Evolutionary conservation across 805 yeast genomes (phyloP).

Genomic region (Brettanomyces anomalus): DNA sequence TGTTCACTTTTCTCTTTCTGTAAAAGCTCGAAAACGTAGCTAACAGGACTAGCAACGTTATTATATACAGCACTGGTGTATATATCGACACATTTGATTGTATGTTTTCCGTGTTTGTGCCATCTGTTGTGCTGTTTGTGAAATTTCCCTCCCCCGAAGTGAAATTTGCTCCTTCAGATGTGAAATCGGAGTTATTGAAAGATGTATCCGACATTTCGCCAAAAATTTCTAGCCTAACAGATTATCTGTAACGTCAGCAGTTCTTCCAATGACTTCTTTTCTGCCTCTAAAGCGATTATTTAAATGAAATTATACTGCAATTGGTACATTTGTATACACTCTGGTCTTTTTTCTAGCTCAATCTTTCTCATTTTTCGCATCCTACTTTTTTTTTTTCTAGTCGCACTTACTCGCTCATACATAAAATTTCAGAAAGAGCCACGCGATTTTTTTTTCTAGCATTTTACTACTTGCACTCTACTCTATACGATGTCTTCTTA

Average conservation of each 20-base stretch:
- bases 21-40: constrained; percentile 62
- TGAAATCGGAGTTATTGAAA: not conserved
- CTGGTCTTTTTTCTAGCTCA: constrained; percentile 2
- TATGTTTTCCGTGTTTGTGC: not conserved
- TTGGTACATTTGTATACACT: constrained; percentile 2
- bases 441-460: no score
- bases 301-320: no score
- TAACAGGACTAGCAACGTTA: constrained; percentile 56
- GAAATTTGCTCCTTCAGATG: not conserved
- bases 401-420: no score
- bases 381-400: no score
- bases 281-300: no score
- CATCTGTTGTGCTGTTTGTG: not conserved
- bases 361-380: not conserved
- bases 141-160: not conserved
- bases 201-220: no score
- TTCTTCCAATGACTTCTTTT: no score
- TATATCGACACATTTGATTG: constrained; percentile 40
- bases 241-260: no score
- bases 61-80: constrained; percentile 73
- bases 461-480: no score
- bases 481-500: no score
- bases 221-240: no score
- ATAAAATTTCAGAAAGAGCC: no score
- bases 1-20: constrained; percentile 44